phyloP scores from a whole-genome alignment of 129 eudicot species.

The Solidago caesia region DNA sequence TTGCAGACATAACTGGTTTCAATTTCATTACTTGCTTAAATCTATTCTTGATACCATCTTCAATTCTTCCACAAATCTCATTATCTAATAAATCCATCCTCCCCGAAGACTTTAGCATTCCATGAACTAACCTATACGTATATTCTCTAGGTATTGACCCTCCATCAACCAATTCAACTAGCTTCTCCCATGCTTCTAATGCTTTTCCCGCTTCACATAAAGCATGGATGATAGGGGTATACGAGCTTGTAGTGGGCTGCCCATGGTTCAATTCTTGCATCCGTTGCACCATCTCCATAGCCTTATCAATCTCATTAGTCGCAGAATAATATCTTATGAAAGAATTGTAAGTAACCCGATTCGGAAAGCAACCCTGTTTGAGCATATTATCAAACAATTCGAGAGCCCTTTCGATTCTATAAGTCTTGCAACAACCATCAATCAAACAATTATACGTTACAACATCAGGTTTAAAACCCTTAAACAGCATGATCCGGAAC shows the following conservation, averaged over 20 bases:
- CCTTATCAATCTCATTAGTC: slow-evolving; percentile 79
- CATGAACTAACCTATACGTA: slow-evolving; percentile 63
- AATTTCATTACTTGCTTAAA: slow-evolving; percentile 57
- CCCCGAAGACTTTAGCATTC: slow-evolving; percentile 44
- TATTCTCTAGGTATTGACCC: slow-evolving; percentile 89
- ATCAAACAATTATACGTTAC: slow-evolving; percentile 90
- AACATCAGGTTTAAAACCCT: slow-evolving; percentile 90
- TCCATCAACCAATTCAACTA: slow-evolving; percentile 66
- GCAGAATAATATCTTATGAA: slow-evolving; percentile 72
- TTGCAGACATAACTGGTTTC: slow-evolving; percentile 52
- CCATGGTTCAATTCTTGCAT: slow-evolving; percentile 69
- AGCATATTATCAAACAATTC: slow-evolving; percentile 79
- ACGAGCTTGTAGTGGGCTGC: slow-evolving; percentile 63
- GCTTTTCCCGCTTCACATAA: slow-evolving; percentile 80
- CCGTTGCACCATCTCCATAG: slow-evolving; percentile 63
- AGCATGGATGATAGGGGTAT: slow-evolving; percentile 82
- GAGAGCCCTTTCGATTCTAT: slow-evolving; percentile 74
- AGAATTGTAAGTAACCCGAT: slow-evolving; percentile 77
- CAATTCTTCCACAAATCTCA: slow-evolving; percentile 42
- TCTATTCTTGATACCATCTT: slow-evolving; percentile 65
- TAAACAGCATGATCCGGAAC: slow-evolving; percentile 76
- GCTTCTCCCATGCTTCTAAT: slow-evolving; percentile 54
- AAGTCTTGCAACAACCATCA: slow-evolving; percentile 90
- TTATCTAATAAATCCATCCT: slow-evolving; percentile 45
- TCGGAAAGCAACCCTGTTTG: slow-evolving; percentile 61